These are phyloP conservation scores for Metarhizium rileyi DNA, from an alignment of 2,329 filamentous ascomycete species.

Conservation along the genomic window DNA sequence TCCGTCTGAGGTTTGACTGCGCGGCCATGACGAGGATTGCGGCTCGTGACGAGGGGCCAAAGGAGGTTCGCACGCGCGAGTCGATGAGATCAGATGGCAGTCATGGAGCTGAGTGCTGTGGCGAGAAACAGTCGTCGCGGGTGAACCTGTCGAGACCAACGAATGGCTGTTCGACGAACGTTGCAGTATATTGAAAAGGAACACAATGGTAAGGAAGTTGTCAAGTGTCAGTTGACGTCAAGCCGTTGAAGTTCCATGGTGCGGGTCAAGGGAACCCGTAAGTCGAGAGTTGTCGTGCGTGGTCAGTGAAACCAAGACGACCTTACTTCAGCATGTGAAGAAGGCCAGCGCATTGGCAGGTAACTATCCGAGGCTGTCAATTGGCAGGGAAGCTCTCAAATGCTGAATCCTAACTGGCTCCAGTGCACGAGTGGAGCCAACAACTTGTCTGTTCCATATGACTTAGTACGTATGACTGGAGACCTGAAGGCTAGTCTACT, in stretches of 20 bases:
- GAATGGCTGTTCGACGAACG: not conserved
- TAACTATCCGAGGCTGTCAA: constrained; percentile 4
- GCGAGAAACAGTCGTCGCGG: not conserved
- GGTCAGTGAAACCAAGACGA: no score
- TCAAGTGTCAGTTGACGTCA: not conserved
- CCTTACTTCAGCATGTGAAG: constrained; percentile 3
- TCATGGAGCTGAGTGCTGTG: not conserved
- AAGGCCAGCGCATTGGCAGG: not conserved
- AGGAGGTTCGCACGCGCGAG: not conserved
- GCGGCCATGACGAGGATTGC: constrained; percentile 54
- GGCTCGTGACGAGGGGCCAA: not conserved
- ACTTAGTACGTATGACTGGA: no score
- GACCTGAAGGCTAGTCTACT: no score
- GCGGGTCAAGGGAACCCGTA: no score
- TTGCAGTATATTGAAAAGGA: not conserved
- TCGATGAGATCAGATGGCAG: not conserved
- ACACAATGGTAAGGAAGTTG: not conserved
- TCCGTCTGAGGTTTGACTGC: constrained; percentile 71
- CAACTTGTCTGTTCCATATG: no score
- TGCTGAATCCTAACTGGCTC: not conserved
- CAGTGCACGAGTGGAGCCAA: no score
- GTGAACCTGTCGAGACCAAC: not conserved
- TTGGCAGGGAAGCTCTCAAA: not conserved
- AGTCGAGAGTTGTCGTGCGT: no score
- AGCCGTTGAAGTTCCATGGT: not conserved